Percentiles rank a stretch among this genome's conserved stretches.
Conservation (phyloP, 805 yeast genomes). For the Ogataea henricii region DNA sequence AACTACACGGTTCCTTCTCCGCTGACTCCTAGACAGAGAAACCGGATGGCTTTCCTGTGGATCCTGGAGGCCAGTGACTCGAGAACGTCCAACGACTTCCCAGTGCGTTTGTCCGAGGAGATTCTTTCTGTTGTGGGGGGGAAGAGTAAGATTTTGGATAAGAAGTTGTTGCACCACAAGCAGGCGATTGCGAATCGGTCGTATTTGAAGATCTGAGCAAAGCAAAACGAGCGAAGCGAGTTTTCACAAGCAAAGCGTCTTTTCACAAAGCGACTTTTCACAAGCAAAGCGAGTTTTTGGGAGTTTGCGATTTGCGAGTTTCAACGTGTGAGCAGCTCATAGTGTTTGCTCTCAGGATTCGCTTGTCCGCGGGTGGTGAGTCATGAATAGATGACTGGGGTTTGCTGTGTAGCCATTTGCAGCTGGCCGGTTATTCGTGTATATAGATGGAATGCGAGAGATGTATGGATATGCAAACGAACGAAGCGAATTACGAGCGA, state of each 20-base stretch:
- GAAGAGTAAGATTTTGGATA: conserved; percentile 79
- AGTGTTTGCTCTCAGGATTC: too few species aligned
- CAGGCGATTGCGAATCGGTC: conserved; percentile 88
- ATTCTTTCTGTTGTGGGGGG: conserved; percentile 76
- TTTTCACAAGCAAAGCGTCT: too few species aligned
- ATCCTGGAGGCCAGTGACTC: conserved; percentile 80
- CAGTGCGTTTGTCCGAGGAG: conserved; percentile 92
- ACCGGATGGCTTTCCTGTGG: conserved; percentile 88
- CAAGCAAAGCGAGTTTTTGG: too few species aligned
- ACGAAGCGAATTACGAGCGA: too few species aligned
- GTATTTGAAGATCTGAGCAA: conserved; percentile 36
- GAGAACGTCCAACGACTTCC: conserved; percentile 75
- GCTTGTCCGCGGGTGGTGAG: neutral
- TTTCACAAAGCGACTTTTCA: too few species aligned
- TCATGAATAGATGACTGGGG: neutral
- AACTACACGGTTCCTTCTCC: conserved; percentile 81
- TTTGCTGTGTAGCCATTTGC: too few species aligned
- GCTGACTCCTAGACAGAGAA: conserved; percentile 76
- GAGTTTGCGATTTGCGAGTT: too few species aligned
- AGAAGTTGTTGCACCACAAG: conserved; percentile 79
- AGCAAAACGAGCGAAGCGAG: too few species aligned
- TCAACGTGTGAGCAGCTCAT: too few species aligned
- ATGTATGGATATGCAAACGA: too few species aligned
- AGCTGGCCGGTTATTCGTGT: too few species aligned
- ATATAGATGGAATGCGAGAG: conserved; percentile 5